Conservation (phyloP, 352 stramenopile species). For the Pythium brassicae region DNA sequence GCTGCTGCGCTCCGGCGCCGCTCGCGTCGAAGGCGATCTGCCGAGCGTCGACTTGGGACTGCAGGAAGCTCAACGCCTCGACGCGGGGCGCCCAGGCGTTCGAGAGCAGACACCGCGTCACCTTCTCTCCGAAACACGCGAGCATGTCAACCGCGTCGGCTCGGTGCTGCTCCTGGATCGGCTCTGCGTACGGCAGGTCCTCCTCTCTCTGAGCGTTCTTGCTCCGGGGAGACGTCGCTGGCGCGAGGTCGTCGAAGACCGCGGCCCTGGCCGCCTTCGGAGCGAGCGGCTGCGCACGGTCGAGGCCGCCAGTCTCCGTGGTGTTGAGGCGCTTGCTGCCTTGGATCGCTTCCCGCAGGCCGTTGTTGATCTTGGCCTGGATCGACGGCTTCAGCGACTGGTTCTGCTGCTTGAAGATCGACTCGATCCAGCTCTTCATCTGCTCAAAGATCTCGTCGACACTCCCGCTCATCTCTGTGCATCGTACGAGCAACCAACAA, state of each 20-base stretch:
- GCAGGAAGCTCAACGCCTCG: constrained; percentile 72
- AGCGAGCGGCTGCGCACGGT: not conserved
- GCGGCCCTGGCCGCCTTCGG: not conserved
- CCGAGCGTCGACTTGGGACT: constrained; percentile 58
- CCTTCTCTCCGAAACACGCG: constrained; percentile 65
- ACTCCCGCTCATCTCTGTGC: constrained; percentile 47
- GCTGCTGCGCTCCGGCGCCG: not conserved
- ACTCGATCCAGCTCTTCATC: constrained; percentile 69
- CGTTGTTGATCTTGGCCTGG: constrained; percentile 80
- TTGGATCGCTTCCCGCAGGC: constrained; percentile 57
- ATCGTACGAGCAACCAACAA: too few relatives aligned
- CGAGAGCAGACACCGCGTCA: constrained; percentile 71
- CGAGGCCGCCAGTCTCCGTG: not conserved
- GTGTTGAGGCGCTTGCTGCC: constrained; percentile 58
- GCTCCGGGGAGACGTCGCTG: constrained; percentile 26
- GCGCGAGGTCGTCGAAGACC: constrained; percentile 22
- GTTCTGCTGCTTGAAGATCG: constrained; percentile 71
- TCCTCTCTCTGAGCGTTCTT: constrained; percentile 65
- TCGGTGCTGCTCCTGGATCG: constrained; percentile 59
- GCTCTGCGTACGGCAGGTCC: constrained; percentile 76
- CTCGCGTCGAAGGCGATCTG: constrained; percentile 38
- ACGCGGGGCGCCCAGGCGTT: constrained; percentile 79
- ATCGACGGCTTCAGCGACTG: constrained; percentile 66
- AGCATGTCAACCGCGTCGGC: constrained; percentile 38
- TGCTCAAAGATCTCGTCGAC: constrained; percentile 67